Conservation (phyloP, 2,329 filamentous ascomycete genomes). For the Fusarium tjaetaba region DNA sequence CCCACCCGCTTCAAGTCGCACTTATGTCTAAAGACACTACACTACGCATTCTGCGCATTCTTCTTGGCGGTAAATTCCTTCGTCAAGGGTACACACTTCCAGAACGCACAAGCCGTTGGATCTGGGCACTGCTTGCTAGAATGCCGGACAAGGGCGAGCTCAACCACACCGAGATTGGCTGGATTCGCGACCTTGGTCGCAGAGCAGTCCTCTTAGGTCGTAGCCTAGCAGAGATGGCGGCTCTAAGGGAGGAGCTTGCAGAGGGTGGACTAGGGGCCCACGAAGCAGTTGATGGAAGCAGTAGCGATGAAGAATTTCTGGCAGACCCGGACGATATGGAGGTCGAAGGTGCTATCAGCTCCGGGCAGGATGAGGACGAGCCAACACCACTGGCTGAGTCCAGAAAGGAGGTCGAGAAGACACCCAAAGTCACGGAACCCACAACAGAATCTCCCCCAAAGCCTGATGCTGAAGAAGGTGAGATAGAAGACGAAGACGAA, state of each 20-base stretch:
- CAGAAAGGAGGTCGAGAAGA: conserved; percentile 17
- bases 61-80: conserved; percentile 72
- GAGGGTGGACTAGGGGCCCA: conserved; percentile 54
- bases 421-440: neutral
- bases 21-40: conserved; percentile 74
- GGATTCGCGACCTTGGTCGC: conserved; percentile 82
- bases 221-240: conserved; percentile 63
- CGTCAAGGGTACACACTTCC: conserved; percentile 68
- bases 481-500: conserved; percentile 45
- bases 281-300: conserved; percentile 59
- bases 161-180: conserved; percentile 77
- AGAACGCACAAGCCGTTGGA: conserved; percentile 79
- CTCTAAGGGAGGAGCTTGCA: conserved; percentile 55
- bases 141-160: conserved; percentile 80
- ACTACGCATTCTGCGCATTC: conserved; percentile 72
- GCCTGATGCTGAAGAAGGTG: conserved; percentile 38
- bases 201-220: conserved; percentile 72
- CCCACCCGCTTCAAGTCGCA: conserved; percentile 67
- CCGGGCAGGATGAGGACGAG: conserved; percentile 24
- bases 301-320: conserved; percentile 51
- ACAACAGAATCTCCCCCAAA: neutral
- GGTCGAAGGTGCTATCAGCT: conserved; percentile 42
- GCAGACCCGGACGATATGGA: conserved; percentile 47
- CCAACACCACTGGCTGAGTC: conserved; percentile 3
- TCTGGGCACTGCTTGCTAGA: conserved; percentile 83